Percentiles rank a stretch among this genome's conserved stretches.
These are phyloP conservation scores for Taiwanofungus camphoratus DNA, from an alignment of 1,284 basidiomycete genomes.

Conservation along the genomic window DNA sequence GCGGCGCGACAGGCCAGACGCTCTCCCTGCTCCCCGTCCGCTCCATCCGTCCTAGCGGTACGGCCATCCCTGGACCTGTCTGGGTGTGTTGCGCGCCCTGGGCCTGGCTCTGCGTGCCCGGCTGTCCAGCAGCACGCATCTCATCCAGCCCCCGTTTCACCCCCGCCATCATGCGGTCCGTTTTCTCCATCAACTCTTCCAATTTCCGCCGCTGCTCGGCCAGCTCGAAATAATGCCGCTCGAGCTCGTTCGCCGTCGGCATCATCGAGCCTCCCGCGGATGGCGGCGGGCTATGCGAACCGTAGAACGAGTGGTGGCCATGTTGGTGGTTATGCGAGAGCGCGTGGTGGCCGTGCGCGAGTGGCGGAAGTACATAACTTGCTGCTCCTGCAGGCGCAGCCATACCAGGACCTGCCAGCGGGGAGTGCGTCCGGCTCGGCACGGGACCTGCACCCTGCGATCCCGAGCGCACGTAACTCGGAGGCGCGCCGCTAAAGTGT, in stretches of 20 bases:
- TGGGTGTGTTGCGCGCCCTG: slow-evolving; percentile 10
- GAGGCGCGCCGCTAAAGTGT: slow-evolving; percentile 29
- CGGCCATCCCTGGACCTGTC: slow-evolving; percentile 16
- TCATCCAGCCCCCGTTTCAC: slow-evolving; percentile 71
- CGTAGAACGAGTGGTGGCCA: slow-evolving; percentile 16
- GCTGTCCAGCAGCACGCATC: slow-evolving; percentile 35
- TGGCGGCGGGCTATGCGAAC: slow-evolving; percentile 22
- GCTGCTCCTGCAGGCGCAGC: slow-evolving; percentile 30
- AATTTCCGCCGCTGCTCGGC: slow-evolving; percentile 52
- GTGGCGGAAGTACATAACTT: slow-evolving; percentile 33
- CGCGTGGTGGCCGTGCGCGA: slow-evolving; percentile 27
- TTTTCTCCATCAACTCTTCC: slow-evolving; percentile 67
- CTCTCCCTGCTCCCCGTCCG: slow-evolving; percentile 25
- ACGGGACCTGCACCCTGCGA: slow-evolving; percentile 33
- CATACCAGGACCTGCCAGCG: slow-evolving; percentile 34
- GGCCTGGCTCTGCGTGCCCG: slow-evolving; percentile 8
- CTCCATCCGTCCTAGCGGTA: slow-evolving; percentile 27
- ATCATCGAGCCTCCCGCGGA: slow-evolving; percentile 25
- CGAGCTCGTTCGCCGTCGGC: slow-evolving; percentile 56
- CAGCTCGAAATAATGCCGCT: slow-evolving; percentile 62
- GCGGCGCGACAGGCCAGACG: slow-evolving; percentile 31
- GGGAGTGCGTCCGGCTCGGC: slow-evolving; percentile 67
- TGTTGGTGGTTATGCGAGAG: slow-evolving; percentile 16
- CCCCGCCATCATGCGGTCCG: slow-evolving; percentile 64
- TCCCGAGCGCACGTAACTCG: slow-evolving; percentile 54